A percentile compares a stretch with the other conserved stretches of the same genome.
Conservation (phyloP, 2,329 filamentous ascomycete genomes). For the Stagonosporopsis vannaccii region DNA sequence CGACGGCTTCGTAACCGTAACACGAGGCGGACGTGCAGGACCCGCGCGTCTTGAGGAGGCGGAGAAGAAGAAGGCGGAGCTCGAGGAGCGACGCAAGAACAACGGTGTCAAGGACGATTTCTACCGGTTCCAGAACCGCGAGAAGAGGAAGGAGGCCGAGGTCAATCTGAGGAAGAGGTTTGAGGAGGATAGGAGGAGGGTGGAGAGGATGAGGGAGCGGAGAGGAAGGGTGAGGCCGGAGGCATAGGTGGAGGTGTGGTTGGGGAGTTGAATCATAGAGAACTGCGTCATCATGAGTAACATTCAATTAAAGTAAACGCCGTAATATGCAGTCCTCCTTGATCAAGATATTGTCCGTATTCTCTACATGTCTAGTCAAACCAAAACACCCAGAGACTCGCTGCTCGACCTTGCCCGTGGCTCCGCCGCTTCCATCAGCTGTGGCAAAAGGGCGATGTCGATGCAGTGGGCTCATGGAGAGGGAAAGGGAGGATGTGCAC, state of each 20-base stretch:
- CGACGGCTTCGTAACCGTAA: slow-evolving; percentile 94
- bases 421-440: too few species aligned
- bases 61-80: slow-evolving; percentile 63
- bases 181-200: slow-evolving; percentile 76
- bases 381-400: too few species aligned
- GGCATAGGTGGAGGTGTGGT: slow-evolving; percentile 21
- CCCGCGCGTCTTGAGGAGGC: slow-evolving; percentile 75
- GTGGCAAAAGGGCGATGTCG: too few species aligned
- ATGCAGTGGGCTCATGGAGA: too few species aligned
- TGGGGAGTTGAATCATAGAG: too few species aligned
- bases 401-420: too few species aligned
- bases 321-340: too few species aligned
- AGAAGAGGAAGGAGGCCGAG: slow-evolving; percentile 79
- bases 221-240: slow-evolving; percentile 51
- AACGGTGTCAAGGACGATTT: slow-evolving; percentile 69
- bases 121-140: slow-evolving; percentile 83
- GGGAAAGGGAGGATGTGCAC: too few species aligned
- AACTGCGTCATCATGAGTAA: too few species aligned
- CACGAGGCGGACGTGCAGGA: slow-evolving; percentile 73
- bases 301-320: too few species aligned
- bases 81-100: slow-evolving; percentile 64
- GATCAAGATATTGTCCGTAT: too few species aligned
- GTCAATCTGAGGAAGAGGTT: slow-evolving; percentile 73
- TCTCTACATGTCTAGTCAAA: too few species aligned
- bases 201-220: slow-evolving; percentile 73